Percentiles rank a stretch among this genome's conserved stretches.
Evolutionary conservation across 2,329 filamentous ascomycete genomes (phyloP).

Genomic region (Pestalotiopsis sp.): DNA sequence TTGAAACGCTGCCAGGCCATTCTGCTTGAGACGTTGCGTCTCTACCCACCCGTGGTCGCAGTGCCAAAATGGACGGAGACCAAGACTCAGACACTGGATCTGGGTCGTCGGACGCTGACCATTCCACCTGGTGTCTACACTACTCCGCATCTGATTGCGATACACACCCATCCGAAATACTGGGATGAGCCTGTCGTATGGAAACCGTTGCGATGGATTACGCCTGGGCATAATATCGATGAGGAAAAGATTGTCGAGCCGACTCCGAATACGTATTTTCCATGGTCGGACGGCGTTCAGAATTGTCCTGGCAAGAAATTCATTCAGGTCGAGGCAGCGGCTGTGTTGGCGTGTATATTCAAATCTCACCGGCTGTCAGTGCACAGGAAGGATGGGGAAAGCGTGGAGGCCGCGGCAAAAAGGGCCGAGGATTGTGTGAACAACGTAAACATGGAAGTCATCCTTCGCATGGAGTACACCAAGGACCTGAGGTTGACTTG

Average conservation of each 20-base stretch:
- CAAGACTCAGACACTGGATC: neutral
- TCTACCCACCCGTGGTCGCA: neutral
- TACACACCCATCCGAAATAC: slow-evolving; percentile 15
- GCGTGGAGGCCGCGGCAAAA: neutral
- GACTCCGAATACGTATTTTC: slow-evolving; percentile 16
- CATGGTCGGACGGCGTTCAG: slow-evolving; percentile 22
- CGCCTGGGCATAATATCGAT: neutral
- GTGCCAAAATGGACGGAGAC: neutral
- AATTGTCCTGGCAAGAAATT: slow-evolving; percentile 24
- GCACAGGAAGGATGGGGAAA: neutral
- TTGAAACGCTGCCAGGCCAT: slow-evolving; percentile 24
- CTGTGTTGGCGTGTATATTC: slow-evolving; percentile 15
- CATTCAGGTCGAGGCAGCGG: slow-evolving; percentile 20
- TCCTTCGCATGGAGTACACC: neutral
- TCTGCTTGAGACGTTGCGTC: slow-evolving; percentile 14
- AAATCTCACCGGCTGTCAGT: neutral
- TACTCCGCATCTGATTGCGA: neutral
- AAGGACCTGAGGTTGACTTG: neutral
- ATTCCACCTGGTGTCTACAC: neutral
- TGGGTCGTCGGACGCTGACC: neutral
- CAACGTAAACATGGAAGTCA: neutral
- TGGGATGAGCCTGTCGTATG: slow-evolving; percentile 11
- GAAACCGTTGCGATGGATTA: slow-evolving; percentile 12
- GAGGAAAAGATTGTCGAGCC: slow-evolving; percentile 14
- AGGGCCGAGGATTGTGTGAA: neutral